Conservation (phyloP, 2,329 filamentous ascomycete species). For the Diaporthe vexans region DNA sequence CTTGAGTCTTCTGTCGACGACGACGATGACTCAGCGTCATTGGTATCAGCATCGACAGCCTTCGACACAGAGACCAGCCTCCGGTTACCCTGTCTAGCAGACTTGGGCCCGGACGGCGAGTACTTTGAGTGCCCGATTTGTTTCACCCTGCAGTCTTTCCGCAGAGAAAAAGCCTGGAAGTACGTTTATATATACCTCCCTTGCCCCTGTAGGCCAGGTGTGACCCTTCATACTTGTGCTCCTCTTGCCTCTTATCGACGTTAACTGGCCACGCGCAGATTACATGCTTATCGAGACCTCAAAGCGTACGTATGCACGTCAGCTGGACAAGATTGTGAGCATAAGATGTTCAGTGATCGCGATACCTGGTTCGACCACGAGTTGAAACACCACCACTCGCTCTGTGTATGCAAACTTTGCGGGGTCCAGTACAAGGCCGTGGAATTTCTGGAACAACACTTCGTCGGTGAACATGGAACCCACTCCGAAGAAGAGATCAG, state of each 20-base stretch:
- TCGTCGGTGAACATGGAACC: not conserved
- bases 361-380: not conserved
- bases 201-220: too few relatives aligned
- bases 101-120: not conserved
- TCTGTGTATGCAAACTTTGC: not conserved
- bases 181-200: not conserved
- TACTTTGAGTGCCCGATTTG: constrained; percentile 3
- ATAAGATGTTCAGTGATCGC: not conserved
- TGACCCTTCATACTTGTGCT: not conserved
- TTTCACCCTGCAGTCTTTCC: not conserved
- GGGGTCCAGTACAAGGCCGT: not conserved
- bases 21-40: not conserved
- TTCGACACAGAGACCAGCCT: not conserved
- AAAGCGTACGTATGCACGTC: not conserved
- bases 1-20: not conserved
- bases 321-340: not conserved
- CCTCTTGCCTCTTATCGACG: not conserved
- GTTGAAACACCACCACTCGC: not conserved
- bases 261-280: not conserved
- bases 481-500: not conserved
- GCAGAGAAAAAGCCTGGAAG: not conserved
- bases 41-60: not conserved
- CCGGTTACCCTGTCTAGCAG: not conserved
- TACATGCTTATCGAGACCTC: not conserved
- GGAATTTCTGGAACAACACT: not conserved